A percentile compares a stretch with the other conserved stretches of the same genome.
Evolutionary conservation across 768 basidiomycete genomes (phyloP).

Genomic region (Filobasidium wieringae): DNA sequence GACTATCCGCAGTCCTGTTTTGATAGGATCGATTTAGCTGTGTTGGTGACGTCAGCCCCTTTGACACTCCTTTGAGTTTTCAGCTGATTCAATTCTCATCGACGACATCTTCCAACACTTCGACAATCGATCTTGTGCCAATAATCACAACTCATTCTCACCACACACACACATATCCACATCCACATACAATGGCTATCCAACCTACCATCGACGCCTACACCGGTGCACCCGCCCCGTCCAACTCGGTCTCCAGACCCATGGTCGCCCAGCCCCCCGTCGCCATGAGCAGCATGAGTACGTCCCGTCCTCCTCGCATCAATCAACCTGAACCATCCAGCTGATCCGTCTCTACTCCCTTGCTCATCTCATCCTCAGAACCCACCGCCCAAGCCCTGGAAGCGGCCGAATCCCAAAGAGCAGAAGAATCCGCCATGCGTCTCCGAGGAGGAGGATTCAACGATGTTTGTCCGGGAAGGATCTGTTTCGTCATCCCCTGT

Average conservation of each 20-base stretch:
- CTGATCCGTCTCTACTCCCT: background rate
- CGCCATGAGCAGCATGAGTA: background rate
- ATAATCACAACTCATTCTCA: background rate
- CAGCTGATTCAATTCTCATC: too few species aligned
- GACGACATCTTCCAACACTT: too few species aligned
- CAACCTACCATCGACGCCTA: background rate
- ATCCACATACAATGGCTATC: background rate
- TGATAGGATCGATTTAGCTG: too few species aligned
- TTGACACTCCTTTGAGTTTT: too few species aligned
- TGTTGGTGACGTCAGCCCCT: too few species aligned
- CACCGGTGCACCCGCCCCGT: background rate
- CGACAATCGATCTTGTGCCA: too few species aligned
- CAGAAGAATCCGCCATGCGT: background rate
- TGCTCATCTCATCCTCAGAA: background rate
- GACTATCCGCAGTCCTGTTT: too few species aligned
- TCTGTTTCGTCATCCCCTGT: conserved; percentile 7
- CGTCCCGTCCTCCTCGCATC: background rate
- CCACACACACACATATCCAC: background rate
- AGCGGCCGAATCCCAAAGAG: background rate
- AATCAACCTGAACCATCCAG: background rate
- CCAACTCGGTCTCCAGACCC: background rate
- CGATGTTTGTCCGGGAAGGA: conserved; percentile 7
- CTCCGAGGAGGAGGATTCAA: conserved; percentile 5
- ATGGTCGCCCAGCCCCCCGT: background rate
- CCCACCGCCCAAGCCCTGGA: conserved; percentile 3